These are phyloP conservation scores for Uronychia binucleata DNA, from an alignment of 73 alveolate genomes.

Conservation along the genomic window DNA sequence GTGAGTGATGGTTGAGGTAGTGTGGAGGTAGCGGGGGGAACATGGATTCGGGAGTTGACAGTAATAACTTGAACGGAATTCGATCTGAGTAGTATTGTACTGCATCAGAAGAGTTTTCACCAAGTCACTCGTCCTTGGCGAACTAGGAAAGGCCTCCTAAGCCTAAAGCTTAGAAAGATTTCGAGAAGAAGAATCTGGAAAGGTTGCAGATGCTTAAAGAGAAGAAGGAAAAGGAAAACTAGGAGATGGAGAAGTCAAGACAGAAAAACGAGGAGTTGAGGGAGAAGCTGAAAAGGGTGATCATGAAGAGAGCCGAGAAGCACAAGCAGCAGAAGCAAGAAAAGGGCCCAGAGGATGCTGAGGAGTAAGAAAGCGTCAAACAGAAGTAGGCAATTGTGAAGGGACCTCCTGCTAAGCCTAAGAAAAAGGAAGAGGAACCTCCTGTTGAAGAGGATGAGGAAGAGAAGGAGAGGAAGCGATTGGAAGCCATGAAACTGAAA, in stretches of 20 bases:
- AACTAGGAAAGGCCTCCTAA: too few species aligned
- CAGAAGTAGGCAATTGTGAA: too few species aligned
- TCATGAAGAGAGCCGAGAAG: slow-evolving; percentile 35
- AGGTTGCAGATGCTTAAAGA: slow-evolving; percentile 14
- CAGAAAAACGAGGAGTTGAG: slow-evolving; percentile 7
- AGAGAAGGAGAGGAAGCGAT: slow-evolving; percentile 38
- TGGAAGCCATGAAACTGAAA: slow-evolving; percentile 41
- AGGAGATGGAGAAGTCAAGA: slow-evolving; percentile 13
- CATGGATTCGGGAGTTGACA: too few species aligned
- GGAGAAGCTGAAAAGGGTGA: slow-evolving; percentile 11
- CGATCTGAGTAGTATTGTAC: too few species aligned
- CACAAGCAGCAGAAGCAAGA: slow-evolving; percentile 9
- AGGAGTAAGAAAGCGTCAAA: too few species aligned
- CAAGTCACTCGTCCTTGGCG: too few species aligned
- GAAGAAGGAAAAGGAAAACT: slow-evolving; percentile 12
- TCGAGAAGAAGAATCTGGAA: slow-evolving; percentile 25
- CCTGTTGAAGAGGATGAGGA: neutral
- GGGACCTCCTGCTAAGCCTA: too few species aligned
- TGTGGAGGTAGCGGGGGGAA: too few species aligned
- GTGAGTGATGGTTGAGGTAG: too few species aligned
- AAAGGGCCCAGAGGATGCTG: slow-evolving; percentile 4
- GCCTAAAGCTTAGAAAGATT: neutral
- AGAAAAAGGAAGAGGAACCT: slow-evolving; percentile 5
- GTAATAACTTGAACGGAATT: too few species aligned
- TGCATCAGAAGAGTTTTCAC: too few species aligned